phyloP scores from a whole-genome alignment of 2,329 filamentous ascomycete genomes.

The Ophiostoma novo-ulmi region DNA sequence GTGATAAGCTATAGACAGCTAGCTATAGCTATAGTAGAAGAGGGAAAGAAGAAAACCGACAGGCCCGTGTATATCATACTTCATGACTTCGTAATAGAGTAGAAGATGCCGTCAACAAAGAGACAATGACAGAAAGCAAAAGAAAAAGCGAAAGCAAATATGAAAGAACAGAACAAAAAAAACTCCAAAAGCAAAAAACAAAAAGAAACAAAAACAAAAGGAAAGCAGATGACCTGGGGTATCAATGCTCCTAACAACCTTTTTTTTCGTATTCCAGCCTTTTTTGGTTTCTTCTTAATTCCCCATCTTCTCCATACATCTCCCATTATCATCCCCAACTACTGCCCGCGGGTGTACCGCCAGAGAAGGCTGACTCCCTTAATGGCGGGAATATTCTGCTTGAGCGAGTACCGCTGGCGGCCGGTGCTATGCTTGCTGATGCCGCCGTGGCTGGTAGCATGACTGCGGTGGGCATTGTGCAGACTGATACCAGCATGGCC shows the following conservation, averaged over 20 bases:
- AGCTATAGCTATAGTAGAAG: not conserved
- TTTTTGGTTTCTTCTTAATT: not conserved
- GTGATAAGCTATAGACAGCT: too few relatives aligned
- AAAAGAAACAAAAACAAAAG: not conserved
- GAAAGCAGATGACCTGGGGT: not conserved
- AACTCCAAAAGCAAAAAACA: not conserved
- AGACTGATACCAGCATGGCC: not conserved
- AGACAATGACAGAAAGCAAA: not conserved
- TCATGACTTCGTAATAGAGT: not conserved
- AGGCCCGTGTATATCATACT: not conserved
- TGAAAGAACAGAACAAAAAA: not conserved
- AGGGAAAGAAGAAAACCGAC: not conserved
- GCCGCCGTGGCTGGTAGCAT: constrained; percentile 3
- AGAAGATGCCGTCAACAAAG: not conserved
- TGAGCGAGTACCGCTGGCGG: constrained; percentile 16
- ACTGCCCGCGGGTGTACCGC: constrained; percentile 24
- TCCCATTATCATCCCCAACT: not conserved
- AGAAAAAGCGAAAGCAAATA: not conserved
- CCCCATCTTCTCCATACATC: not conserved
- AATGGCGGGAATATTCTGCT: constrained; percentile 25
- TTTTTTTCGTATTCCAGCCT: not conserved
- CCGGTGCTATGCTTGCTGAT: not conserved
- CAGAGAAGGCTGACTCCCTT: constrained; percentile 27
- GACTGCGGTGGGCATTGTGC: constrained; percentile 9
- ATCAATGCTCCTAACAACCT: not conserved